Evolutionary conservation across 441 rosid species (phyloP).

Genomic region (Gossypium aridum): DNA sequence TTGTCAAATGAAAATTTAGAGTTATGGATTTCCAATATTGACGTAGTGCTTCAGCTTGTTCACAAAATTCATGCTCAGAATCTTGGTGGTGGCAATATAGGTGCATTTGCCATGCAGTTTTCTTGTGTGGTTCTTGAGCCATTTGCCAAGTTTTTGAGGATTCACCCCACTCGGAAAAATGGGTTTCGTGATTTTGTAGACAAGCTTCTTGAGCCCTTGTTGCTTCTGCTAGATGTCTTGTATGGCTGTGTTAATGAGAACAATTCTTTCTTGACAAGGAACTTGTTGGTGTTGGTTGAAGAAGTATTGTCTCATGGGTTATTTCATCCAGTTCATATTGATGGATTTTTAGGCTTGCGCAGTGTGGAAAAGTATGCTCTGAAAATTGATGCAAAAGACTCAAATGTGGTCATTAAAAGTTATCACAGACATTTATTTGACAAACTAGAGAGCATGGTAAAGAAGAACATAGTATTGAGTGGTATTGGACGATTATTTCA

Average conservation of each 20-base stretch:
- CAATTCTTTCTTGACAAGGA: slow-evolving; percentile 22
- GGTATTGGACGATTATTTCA: slow-evolving; percentile 63
- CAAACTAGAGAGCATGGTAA: slow-evolving; percentile 44
- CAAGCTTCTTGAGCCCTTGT: slow-evolving; percentile 65
- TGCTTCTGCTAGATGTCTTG: slow-evolving; percentile 49
- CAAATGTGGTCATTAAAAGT: slow-evolving; percentile 47
- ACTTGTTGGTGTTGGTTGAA: slow-evolving; percentile 43
- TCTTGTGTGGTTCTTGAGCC: slow-evolving; percentile 73
- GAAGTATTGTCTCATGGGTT: slow-evolving; percentile 66
- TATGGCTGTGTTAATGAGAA: slow-evolving; percentile 26
- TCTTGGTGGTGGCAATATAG: slow-evolving; percentile 31
- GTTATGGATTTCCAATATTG: slow-evolving; percentile 59
- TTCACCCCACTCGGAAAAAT: slow-evolving; percentile 62
- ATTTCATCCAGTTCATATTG: slow-evolving; percentile 73
- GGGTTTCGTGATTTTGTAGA: slow-evolving; percentile 61
- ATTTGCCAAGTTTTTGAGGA: slow-evolving; percentile 65
- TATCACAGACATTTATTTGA: slow-evolving; percentile 83
- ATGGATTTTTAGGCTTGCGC: slow-evolving; percentile 67
- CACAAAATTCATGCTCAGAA: slow-evolving; percentile 32
- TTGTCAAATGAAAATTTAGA: slow-evolving; percentile 61
- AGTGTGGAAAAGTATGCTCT: slow-evolving; percentile 48
- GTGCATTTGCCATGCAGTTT: slow-evolving; percentile 42
- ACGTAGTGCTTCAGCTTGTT: slow-evolving; percentile 48
- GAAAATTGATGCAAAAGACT: slow-evolving; percentile 27
- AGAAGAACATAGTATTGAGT: slow-evolving; percentile 39